These are phyloP conservation scores for Platismatia glauca DNA, from an alignment of 495 filamentous ascomycete species.

Conservation along the genomic window DNA sequence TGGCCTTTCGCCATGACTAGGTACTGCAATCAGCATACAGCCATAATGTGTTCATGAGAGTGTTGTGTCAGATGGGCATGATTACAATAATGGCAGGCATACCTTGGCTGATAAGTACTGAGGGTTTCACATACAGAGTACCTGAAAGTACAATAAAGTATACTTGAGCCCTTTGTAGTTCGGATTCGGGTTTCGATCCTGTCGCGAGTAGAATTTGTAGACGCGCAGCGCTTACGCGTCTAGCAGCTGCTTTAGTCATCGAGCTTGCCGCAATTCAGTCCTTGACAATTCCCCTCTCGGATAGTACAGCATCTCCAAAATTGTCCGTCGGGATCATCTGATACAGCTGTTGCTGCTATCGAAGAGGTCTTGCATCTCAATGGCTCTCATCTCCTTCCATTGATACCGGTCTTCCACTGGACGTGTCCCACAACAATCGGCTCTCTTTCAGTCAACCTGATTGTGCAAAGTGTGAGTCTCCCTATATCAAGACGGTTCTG, in stretches of 20 bases:
- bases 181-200: too few relatives aligned
- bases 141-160: too few relatives aligned
- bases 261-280: not conserved
- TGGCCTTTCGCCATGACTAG: not conserved
- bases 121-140: too few relatives aligned
- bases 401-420: not conserved
- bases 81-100: too few relatives aligned
- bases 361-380: not conserved
- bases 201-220: too few relatives aligned
- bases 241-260: not conserved
- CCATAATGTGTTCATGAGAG: too few relatives aligned
- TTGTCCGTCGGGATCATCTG: not conserved
- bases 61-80: too few relatives aligned
- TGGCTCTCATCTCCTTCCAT: not conserved
- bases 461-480: not conserved
- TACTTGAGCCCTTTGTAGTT: too few relatives aligned
- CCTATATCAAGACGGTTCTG: not conserved
- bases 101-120: too few relatives aligned
- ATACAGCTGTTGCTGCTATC: not conserved
- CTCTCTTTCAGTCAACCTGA: not conserved
- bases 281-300: too few relatives aligned
- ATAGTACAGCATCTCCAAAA: too few relatives aligned
- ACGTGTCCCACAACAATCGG: not conserved
- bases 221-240: constrained; percentile 1
- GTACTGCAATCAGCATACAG: not conserved